These are phyloP conservation scores for Botrytis fragariae DNA, from an alignment of 2,329 filamentous ascomycete species.

Conservation along the genomic window DNA sequence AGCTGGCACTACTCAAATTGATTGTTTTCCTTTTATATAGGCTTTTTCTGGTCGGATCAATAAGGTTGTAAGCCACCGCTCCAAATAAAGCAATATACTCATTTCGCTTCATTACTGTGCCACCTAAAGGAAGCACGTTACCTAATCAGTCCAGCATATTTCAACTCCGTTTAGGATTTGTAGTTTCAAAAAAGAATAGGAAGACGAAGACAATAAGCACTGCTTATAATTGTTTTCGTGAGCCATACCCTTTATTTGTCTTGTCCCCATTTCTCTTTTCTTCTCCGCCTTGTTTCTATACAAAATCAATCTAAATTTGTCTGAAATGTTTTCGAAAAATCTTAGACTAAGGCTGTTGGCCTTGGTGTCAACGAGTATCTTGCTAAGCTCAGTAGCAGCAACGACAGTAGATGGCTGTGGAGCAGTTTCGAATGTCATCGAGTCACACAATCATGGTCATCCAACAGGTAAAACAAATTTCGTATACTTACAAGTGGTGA, in stretches of 20 bases:
- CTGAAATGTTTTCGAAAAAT: background rate
- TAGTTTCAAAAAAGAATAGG: background rate
- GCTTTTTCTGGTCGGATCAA: background rate
- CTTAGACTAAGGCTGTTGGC: background rate
- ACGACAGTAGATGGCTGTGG: background rate
- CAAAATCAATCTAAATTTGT: background rate
- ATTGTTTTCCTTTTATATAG: background rate
- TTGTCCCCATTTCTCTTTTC: background rate
- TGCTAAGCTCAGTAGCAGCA: background rate
- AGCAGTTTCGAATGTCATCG: background rate
- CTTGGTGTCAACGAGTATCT: background rate
- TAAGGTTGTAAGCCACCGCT: background rate
- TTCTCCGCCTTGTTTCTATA: background rate
- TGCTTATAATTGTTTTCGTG: background rate
- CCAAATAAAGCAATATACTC: background rate
- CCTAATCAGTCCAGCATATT: background rate
- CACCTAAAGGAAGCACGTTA: background rate
- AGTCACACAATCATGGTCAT: background rate
- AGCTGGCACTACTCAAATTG: background rate
- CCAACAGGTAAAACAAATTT: background rate
- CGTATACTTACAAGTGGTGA: background rate
- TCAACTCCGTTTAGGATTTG: background rate
- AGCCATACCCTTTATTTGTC: background rate
- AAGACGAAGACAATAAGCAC: background rate
- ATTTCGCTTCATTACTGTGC: slow-evolving; percentile 10